These are phyloP conservation scores for Handroanthus guayacan DNA, from an alignment of 257 asterid species.

Conservation along the genomic window DNA sequence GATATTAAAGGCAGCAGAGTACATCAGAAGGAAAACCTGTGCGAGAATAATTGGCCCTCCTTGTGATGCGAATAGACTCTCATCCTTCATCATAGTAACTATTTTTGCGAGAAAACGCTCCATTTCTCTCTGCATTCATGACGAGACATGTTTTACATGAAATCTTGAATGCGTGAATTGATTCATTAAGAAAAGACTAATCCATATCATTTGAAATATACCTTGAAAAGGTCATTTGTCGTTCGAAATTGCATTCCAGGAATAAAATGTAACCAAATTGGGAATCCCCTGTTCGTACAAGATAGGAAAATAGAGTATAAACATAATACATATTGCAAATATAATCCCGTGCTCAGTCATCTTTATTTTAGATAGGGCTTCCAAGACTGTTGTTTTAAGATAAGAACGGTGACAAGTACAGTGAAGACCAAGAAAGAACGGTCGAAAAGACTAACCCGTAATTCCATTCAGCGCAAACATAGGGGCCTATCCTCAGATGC, in stretches of 20 bases:
- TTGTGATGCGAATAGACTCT: conserved; percentile 78
- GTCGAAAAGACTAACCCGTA: conserved; percentile 61
- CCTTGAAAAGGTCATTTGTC: conserved; percentile 65
- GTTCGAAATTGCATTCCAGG: conserved; percentile 83
- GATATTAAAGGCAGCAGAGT: background rate
- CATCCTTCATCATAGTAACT: conserved; percentile 78
- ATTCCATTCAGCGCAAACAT: conserved; percentile 95
- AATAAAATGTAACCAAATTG: conserved; percentile 81
- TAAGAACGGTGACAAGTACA: background rate
- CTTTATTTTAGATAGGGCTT: conserved; percentile 16
- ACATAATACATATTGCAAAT: background rate
- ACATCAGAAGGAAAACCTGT: conserved; percentile 55
- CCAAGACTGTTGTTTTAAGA: conserved; percentile 9
- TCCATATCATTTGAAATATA: conserved; percentile 20
- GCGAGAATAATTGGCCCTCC: conserved; percentile 89
- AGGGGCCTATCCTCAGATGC: conserved; percentile 80
- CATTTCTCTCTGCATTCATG: conserved; percentile 72
- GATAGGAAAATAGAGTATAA: background rate
- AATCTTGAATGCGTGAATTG: conserved; percentile 25
- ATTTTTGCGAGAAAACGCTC: conserved; percentile 71
- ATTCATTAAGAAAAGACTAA: conserved; percentile 5
- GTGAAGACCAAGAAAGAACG: conserved; percentile 18
- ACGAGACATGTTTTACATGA: conserved; percentile 20
- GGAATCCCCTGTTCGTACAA: conserved; percentile 69
- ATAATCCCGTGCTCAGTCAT: background rate